phyloP scores from a whole-genome alignment of 441 rosid species.

The Viola pubescens region DNA sequence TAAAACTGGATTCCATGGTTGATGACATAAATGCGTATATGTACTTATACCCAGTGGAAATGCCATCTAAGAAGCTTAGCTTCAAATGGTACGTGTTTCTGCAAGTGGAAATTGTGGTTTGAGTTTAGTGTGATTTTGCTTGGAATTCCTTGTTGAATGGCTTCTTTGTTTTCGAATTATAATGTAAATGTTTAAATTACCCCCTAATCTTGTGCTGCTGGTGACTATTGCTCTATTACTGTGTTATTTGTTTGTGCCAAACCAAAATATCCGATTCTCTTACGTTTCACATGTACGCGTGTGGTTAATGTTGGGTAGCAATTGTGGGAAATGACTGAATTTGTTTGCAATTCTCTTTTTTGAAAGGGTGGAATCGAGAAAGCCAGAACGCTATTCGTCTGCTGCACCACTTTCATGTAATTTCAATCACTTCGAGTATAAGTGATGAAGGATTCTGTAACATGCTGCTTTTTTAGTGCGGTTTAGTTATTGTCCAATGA shows the following conservation, averaged over 20 bases:
- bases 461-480: neutral
- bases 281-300: neutral
- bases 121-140: neutral
- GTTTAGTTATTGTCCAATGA: neutral
- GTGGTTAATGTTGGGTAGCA: neutral
- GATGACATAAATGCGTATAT: constrained; percentile 82
- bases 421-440: constrained; percentile 18
- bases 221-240: neutral
- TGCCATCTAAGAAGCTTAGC: constrained; percentile 52
- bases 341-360: constrained; percentile 14
- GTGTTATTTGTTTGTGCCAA: neutral
- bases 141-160: neutral
- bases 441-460: constrained; percentile 10
- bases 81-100: constrained; percentile 59
- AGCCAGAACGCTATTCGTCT: constrained; percentile 93
- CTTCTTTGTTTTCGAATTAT: neutral
- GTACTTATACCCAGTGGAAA: constrained; percentile 56
- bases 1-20: constrained; percentile 44
- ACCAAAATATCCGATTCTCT: neutral
- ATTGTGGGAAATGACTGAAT: constrained; percentile 17
- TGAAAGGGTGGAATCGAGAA: constrained; percentile 90
- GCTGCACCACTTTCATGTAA: constrained; percentile 95
- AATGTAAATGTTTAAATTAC: too few species aligned
- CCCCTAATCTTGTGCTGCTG: neutral
- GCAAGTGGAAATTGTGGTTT: neutral